Evolutionary conservation across 371 early-diverging fungal species (phyloP).

Genomic region (Mucor racemosus): DNA sequence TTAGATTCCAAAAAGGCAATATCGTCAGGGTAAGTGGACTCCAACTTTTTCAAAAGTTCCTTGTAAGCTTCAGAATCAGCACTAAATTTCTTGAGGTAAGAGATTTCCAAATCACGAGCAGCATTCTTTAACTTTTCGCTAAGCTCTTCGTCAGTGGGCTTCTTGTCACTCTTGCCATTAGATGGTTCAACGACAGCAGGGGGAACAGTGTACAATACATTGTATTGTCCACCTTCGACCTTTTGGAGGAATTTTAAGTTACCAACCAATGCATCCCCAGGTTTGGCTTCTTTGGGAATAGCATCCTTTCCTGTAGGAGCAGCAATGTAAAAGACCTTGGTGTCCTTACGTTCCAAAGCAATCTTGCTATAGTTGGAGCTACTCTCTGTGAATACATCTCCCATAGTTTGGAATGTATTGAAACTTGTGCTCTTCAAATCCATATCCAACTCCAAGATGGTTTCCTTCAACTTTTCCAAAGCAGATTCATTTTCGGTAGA

Average conservation of each 20-base stretch:
- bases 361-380: conserved; percentile 51
- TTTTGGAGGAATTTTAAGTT: conserved; percentile 58
- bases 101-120: conserved; percentile 78
- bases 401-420: conserved; percentile 58
- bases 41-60: conserved; percentile 63
- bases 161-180: conserved; percentile 36
- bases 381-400: conserved; percentile 55
- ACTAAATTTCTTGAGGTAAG: conserved; percentile 77
- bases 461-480: conserved; percentile 73
- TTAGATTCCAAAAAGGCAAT: conserved; percentile 63
- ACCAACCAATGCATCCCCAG: conserved; percentile 83
- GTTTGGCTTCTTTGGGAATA: conserved; percentile 76
- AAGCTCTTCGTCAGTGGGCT: conserved; percentile 56
- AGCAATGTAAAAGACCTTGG: conserved; percentile 45
- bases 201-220: conserved; percentile 64
- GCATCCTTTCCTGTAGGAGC: conserved; percentile 39
- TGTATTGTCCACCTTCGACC: conserved; percentile 68
- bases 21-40: conserved; percentile 55
- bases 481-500: conserved; percentile 68
- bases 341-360: conserved; percentile 39
- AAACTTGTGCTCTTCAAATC: conserved; percentile 63
- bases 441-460: conserved; percentile 70
- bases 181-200: conserved; percentile 34
- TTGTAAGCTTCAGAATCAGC: conserved; percentile 62
- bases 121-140: conserved; percentile 68